These are phyloP conservation scores for Miamiensis avidus DNA, from an alignment of 169 alveolate genomes.

Conservation along the genomic window DNA sequence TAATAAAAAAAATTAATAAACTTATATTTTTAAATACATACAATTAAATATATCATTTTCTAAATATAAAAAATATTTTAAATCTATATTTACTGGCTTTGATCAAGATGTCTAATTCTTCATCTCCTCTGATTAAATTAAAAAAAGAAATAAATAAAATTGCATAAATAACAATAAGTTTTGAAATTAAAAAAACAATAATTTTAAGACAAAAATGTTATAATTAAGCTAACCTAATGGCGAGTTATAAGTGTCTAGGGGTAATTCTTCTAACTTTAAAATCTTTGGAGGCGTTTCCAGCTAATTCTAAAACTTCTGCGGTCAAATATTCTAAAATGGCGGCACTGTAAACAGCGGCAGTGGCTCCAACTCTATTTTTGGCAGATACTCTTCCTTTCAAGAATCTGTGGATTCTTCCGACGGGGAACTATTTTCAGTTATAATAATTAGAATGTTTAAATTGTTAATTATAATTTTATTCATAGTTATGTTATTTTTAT, in stretches of 20 bases:
- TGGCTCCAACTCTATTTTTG: slow-evolving; percentile 99
- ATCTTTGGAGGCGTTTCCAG: slow-evolving; percentile 99
- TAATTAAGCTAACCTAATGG: slow-evolving; percentile 44
- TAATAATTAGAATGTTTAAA: too few species aligned
- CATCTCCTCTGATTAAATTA: slow-evolving; percentile 78
- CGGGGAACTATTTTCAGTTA: slow-evolving; percentile 93
- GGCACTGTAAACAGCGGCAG: slow-evolving; percentile 99
- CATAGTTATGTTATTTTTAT: too few species aligned
- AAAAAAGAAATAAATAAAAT: neutral
- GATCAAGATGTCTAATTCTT: slow-evolving; percentile 84
- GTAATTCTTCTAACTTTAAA: slow-evolving; percentile 86
- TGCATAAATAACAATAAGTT: neutral
- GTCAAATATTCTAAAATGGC: slow-evolving; percentile 99
- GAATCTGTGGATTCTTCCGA: slow-evolving; percentile 99
- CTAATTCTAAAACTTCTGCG: slow-evolving; percentile 99
- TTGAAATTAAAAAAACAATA: too few species aligned
- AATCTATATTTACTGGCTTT: slow-evolving; percentile 67
- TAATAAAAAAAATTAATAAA: too few species aligned
- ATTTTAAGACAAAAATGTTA: too few species aligned
- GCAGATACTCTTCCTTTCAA: slow-evolving; percentile 96
- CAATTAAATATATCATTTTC: neutral
- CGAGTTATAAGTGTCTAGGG: slow-evolving; percentile 87
- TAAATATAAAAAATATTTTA: too few species aligned
- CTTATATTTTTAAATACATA: too few species aligned
- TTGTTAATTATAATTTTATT: too few species aligned